phyloP scores from a whole-genome alignment of 2,329 filamentous ascomycete genomes.

The Escovopsis sp. region DNA sequence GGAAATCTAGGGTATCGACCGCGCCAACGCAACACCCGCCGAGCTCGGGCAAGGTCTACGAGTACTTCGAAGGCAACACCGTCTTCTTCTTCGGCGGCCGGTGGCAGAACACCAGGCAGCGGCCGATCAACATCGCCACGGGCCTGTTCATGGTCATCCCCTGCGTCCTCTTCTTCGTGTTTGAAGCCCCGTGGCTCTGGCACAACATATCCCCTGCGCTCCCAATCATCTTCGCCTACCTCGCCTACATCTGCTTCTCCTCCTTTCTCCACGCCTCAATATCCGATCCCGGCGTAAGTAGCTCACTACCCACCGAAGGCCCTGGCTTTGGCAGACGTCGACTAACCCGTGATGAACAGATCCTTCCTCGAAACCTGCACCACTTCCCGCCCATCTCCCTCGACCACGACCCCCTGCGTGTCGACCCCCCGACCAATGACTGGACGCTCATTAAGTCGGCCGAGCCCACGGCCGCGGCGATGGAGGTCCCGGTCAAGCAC shows the following conservation, averaged over 20 bases:
- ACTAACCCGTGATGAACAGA: conserved; percentile 35
- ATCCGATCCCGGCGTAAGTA: conserved; percentile 79
- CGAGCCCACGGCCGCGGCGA: conserved; percentile 61
- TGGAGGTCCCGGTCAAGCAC: conserved; percentile 97
- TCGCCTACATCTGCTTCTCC: conserved; percentile 82
- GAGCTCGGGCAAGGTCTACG: conserved; percentile 53
- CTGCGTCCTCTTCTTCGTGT: conserved; percentile 68
- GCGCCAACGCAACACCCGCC: conserved; percentile 18
- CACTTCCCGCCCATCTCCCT: conserved; percentile 64
- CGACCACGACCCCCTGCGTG: conserved; percentile 63
- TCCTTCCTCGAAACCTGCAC: conserved; percentile 83
- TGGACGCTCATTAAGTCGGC: conserved; percentile 85
- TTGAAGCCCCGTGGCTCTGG: conserved; percentile 78
- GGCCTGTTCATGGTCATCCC: conserved; percentile 69
- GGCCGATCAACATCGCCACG: conserved; percentile 80
- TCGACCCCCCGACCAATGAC: conserved; percentile 78
- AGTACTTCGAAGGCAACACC: conserved; percentile 91
- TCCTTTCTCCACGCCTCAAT: conserved; percentile 89
- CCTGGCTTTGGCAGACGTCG: background rate
- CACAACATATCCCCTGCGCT: conserved; percentile 73
- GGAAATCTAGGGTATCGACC: conserved; percentile 14
- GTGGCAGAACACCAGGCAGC: conserved; percentile 73
- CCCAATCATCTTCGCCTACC: conserved; percentile 77
- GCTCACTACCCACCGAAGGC: no score
- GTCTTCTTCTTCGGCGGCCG: conserved; percentile 77